A percentile compares a stretch with the other conserved stretches of the same genome.
Conservation (phyloP, 2,329 filamentous ascomycete genomes). For the Aspergillus flavus region DNA sequence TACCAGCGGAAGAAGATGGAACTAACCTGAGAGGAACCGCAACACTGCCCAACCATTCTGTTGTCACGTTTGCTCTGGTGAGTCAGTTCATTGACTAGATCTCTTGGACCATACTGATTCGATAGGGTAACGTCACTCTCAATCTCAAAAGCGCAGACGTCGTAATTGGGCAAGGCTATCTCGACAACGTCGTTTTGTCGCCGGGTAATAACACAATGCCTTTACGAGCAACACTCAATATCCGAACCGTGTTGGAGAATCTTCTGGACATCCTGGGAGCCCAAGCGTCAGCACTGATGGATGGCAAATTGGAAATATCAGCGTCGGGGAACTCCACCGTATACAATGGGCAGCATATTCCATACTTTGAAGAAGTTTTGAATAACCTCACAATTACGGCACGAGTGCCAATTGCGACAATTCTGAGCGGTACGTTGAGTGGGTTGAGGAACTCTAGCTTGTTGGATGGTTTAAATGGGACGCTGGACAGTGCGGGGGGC, state of each 20-base stretch:
- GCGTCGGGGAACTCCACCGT: background rate
- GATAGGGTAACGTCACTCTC: background rate
- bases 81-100: background rate
- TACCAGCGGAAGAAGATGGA: background rate
- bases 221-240: background rate
- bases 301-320: background rate
- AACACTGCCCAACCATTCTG: background rate
- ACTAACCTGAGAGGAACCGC: background rate
- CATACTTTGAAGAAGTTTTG: background rate
- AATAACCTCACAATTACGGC: background rate
- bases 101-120: background rate
- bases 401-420: background rate
- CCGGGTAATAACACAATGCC: background rate
- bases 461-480: background rate
- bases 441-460: background rate
- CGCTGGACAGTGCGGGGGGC: background rate
- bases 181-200: background rate
- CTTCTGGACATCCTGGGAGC: background rate
- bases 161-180: background rate
- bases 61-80: background rate
- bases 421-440: background rate
- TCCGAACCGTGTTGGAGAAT: background rate
- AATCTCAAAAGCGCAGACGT: background rate
- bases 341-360: background rate
- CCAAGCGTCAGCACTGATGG: background rate